Percentiles rank a stretch among this genome's conserved stretches.
These are phyloP conservation scores for Saccharum hybrid DNA, from an alignment of 202 grass and related monocot genomes.

Conservation along the genomic window DNA sequence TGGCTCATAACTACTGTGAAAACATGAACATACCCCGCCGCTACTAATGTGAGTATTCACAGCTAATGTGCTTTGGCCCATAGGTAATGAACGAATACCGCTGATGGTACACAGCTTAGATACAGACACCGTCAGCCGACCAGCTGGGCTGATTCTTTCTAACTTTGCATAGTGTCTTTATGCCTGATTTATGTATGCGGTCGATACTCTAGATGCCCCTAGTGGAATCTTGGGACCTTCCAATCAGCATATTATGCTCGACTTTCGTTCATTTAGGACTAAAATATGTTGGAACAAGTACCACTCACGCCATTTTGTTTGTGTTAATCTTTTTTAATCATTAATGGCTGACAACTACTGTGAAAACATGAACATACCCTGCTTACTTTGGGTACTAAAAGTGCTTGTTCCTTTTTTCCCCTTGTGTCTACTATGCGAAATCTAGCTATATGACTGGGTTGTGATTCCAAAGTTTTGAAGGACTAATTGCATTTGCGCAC, in stretches of 20 bases:
- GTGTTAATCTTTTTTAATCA: not conserved
- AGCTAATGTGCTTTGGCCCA: not conserved
- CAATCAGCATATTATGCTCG: not conserved
- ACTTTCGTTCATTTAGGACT: not conserved
- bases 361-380: not conserved
- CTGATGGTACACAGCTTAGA: not conserved
- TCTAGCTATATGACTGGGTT: not conserved
- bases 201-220: not conserved
- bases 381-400: not conserved
- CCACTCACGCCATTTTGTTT: not conserved
- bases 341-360: not conserved
- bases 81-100: constrained; percentile 17
- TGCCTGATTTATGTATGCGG: not conserved
- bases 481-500: not conserved
- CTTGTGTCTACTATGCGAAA: not conserved
- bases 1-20: not conserved
- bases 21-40: not conserved
- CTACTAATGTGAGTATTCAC: not conserved
- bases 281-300: constrained; percentile 1
- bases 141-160: not conserved
- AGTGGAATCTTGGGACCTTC: not conserved
- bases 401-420: not conserved
- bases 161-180: not conserved
- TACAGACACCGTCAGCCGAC: not conserved
- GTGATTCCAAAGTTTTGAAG: not conserved